These are phyloP conservation scores for Nectriaceae sp. DNA, from an alignment of 2,329 filamentous ascomycete species.

Conservation along the genomic window DNA sequence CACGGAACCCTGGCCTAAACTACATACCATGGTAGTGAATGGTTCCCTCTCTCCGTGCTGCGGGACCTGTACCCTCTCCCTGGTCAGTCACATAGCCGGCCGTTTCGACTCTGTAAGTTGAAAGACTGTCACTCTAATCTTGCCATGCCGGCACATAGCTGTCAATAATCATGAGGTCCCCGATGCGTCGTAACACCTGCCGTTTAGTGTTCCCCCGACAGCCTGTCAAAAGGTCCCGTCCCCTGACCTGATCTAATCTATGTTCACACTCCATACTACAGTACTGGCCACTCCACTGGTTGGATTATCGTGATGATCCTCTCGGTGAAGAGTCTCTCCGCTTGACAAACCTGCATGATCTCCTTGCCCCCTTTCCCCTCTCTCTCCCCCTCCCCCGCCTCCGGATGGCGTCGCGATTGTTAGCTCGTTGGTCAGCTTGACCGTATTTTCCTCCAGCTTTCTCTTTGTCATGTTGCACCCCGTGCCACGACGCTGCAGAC, in stretches of 20 bases:
- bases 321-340: conserved; percentile 1
- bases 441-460: conserved; percentile 9
- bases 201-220: not conserved
- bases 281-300: conserved; percentile 1
- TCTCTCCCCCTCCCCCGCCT: not conserved
- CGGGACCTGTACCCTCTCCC: not conserved
- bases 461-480: conserved; percentile 8
- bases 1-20: too few relatives aligned
- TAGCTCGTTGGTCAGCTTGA: conserved; percentile 6
- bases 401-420: not conserved
- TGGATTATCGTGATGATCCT: conserved; percentile 13
- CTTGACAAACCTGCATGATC: not conserved
- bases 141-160: conserved; percentile 1
- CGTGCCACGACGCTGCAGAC: not conserved
- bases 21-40: too few relatives aligned
- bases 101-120: not conserved
- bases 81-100: not conserved
- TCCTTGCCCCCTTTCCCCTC: not conserved
- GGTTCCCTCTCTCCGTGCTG: not conserved
- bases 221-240: not conserved
- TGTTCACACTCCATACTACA: not conserved
- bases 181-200: not conserved
- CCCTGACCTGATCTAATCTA: too few relatives aligned
- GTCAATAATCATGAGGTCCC: not conserved
- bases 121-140: not conserved